A percentile compares a stretch with the other conserved stretches of the same genome.
Evolutionary conservation across 495 filamentous ascomycete species (phyloP).

Genomic region (Annulohypoxylon maeteangense): DNA sequence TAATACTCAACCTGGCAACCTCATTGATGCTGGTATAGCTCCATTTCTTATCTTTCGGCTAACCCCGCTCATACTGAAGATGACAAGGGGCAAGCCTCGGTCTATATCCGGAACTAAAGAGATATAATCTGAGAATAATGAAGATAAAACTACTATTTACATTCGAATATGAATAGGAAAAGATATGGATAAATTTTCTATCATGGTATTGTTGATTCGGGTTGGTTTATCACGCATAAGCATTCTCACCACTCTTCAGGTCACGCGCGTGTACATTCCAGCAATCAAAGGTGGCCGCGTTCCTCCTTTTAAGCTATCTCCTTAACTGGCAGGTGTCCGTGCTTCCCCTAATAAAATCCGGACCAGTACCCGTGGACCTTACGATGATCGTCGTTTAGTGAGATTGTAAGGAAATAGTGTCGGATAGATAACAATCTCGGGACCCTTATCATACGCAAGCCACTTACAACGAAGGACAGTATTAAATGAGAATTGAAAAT

Average conservation of each 20-base stretch:
- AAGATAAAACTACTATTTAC: neutral
- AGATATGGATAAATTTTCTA: neutral
- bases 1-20: constrained; percentile 12
- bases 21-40: constrained; percentile 28
- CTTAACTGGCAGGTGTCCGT: neutral
- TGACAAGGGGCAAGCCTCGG: constrained; percentile 17
- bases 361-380: neutral
- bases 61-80: constrained; percentile 34
- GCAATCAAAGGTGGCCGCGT: constrained; percentile 23
- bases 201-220: neutral
- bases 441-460: neutral
- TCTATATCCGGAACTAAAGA: constrained; percentile 4
- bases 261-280: constrained; percentile 38
- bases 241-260: neutral
- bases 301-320: constrained; percentile 26
- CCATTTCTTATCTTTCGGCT: constrained; percentile 35
- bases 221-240: neutral
- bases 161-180: neutral
- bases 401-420: neutral
- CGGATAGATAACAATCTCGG: too few relatives aligned
- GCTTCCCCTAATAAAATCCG: neutral
- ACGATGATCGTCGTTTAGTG: neutral
- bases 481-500: too few relatives aligned
- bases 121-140: neutral
- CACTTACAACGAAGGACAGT: too few relatives aligned